These are phyloP conservation scores for Elongisporangium prolatum DNA, from an alignment of 352 stramenopile species.

Conservation along the genomic window DNA sequence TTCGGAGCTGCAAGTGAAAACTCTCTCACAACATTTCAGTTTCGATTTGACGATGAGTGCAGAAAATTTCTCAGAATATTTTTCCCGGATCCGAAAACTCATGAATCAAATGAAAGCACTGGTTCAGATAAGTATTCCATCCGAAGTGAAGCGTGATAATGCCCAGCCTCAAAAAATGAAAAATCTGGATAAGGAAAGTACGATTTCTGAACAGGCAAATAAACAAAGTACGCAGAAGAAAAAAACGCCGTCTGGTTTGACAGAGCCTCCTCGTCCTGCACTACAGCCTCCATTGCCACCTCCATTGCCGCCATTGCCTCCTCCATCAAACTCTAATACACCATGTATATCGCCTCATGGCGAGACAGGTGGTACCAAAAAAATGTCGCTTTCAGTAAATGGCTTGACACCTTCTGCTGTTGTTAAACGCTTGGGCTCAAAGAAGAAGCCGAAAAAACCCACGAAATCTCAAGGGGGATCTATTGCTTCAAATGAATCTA, in stretches of 20 bases:
- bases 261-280: not conserved
- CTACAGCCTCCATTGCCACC: conserved; percentile 12
- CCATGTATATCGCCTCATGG: not conserved
- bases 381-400: conserved; percentile 14
- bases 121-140: conserved; percentile 6
- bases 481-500: not conserved
- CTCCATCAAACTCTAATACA: conserved; percentile 4
- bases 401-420: conserved; percentile 37
- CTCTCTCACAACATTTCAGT: conserved; percentile 15
- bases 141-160: conserved; percentile 1
- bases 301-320: not conserved
- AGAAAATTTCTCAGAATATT: conserved; percentile 26
- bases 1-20: conserved; percentile 21
- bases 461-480: conserved; percentile 7
- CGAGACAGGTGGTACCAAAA: conserved; percentile 6
- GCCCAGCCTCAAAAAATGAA: too few relatives aligned
- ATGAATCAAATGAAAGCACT: conserved; percentile 28
- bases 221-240: not conserved
- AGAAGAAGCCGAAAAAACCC: conserved; percentile 15
- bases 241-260: not conserved
- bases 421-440: conserved; percentile 25
- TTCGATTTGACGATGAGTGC: conserved; percentile 10
- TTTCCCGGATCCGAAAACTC: conserved; percentile 18
- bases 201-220: not conserved
- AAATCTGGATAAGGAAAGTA: not conserved